Conservation (phyloP, 805 yeast species). For the Wickerhamomyces canadensis region DNA sequence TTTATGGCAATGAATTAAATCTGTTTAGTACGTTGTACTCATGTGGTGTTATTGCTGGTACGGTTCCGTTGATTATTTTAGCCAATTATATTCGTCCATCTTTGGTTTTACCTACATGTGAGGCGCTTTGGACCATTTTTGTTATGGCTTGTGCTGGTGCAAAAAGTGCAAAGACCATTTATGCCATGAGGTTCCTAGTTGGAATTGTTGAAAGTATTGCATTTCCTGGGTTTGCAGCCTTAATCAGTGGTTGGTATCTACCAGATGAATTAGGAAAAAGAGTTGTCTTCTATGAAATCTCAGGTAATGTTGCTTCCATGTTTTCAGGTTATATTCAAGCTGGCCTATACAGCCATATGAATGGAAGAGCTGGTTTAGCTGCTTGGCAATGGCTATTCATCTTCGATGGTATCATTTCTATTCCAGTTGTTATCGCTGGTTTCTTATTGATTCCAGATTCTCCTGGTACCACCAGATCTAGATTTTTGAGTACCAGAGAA, state of each 20-base stretch:
- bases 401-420: slow-evolving; percentile 26
- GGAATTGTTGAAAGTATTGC: slow-evolving; percentile 42
- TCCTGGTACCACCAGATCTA: slow-evolving; percentile 15
- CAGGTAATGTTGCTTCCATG: slow-evolving; percentile 41
- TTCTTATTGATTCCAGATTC: slow-evolving; percentile 41
- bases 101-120: slow-evolving; percentile 37
- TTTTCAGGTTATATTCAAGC: slow-evolving; percentile 48
- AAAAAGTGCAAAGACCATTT: slow-evolving; percentile 29
- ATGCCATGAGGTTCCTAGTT: slow-evolving; percentile 42
- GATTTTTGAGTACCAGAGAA: slow-evolving; percentile 6
- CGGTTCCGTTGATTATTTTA: slow-evolving; percentile 52
- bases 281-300: slow-evolving; percentile 36
- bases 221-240: slow-evolving; percentile 35
- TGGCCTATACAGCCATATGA: slow-evolving; percentile 33
- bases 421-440: slow-evolving; percentile 33
- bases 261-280: slow-evolving; percentile 39
- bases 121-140: slow-evolving; percentile 56
- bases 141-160: slow-evolving; percentile 45
- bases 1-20: slow-evolving; percentile 57
- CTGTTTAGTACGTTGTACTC: slow-evolving; percentile 51
- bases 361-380: slow-evolving; percentile 34
- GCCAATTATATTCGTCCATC: slow-evolving; percentile 43
- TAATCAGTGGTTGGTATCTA: slow-evolving; percentile 35
- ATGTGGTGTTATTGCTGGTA: slow-evolving; percentile 49
- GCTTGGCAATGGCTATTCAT: slow-evolving; percentile 45